Evolutionary conservation across 2,329 filamentous ascomycete species (phyloP), one percentile per base, ranked within the genome.

Genomic region (Sclerotinia trifoliorum): DNA sequence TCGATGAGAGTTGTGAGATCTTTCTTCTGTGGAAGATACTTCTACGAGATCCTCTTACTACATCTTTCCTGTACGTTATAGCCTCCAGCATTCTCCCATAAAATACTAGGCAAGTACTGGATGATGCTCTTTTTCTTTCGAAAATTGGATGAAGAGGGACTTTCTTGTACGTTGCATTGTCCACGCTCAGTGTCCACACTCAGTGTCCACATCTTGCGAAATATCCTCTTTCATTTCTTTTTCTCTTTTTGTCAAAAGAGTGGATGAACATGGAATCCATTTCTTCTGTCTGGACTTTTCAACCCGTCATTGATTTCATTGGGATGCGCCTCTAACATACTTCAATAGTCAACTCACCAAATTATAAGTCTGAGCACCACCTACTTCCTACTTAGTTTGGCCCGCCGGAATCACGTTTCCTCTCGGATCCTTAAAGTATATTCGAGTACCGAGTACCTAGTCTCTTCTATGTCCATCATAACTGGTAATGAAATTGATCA

Each of bases 301-400:
- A 56, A 35, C 21, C 19, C 11, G 21, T 24, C 54, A 56, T n/a
- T 17, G 21, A 5, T 29, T 60, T 8, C 5, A 48, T 48, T 32
- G 2, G 3, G 2, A 48, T 21, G 5, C 21, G 24, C 39, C 58
- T 42, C 15, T 6, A 17, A 42, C 39, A 4, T 42, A 42, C 39
- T 42, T 61, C 42, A 60, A 32, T 32, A 46, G 24, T 29, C 56
- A 21, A 54, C 8, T 29, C 52, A 55, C 26, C 5, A 19, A 3
- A 21, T 26, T 21, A 10, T 35, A 8, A 13, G 52, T 55, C 52
- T 55, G 52, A 32, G 52, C 52, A 35, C 29, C 19, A 11, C 29
- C 39, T 60, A 32, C 24, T 48, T 48, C 58, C 58, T 35, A 24
- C 57, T 44, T 35, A 13, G n/a, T 32, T 29, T 60, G 57, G 57